These are phyloP conservation scores for Termitomyces titanicus DNA, from an alignment of 768 basidiomycete genomes.

Conservation along the genomic window DNA sequence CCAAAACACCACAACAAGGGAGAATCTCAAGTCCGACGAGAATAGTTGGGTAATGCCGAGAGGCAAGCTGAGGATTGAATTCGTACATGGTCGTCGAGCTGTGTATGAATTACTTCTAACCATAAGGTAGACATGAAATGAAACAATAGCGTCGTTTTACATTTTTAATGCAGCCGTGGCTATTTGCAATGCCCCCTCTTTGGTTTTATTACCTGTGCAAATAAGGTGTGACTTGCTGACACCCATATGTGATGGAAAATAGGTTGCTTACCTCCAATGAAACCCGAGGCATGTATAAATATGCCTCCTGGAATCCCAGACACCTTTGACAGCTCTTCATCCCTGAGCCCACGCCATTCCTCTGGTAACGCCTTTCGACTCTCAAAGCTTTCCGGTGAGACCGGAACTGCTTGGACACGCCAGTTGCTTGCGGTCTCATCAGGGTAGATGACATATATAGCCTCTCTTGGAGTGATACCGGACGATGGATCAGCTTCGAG, in stretches of 20 bases:
- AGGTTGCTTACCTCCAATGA: constrained; percentile 77
- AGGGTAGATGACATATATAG: constrained; percentile 87
- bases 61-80: too few species aligned
- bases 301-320: constrained; percentile 80
- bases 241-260: constrained; percentile 2
- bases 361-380: constrained; percentile 93
- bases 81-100: too few species aligned
- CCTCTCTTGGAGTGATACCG: constrained; percentile 41
- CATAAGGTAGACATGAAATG: constrained; percentile 3
- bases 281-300: constrained; percentile 95
- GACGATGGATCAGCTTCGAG: constrained; percentile 62
- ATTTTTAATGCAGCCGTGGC: constrained; percentile 62
- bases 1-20: too few species aligned
- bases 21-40: too few species aligned
- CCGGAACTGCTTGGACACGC: constrained; percentile 91
- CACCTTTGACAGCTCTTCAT: constrained; percentile 70
- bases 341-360: constrained; percentile 88
- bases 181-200: constrained; percentile 80
- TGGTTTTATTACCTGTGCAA: constrained; percentile 76
- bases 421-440: constrained; percentile 75
- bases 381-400: constrained; percentile 78
- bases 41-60: too few species aligned
- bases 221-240: not conserved
- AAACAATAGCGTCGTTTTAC: constrained; percentile 15
- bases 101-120: not conserved